Base-by-base conservation (phyloP, 768 basidiomycete species). In the Pulveroboletus sp. region DNA sequence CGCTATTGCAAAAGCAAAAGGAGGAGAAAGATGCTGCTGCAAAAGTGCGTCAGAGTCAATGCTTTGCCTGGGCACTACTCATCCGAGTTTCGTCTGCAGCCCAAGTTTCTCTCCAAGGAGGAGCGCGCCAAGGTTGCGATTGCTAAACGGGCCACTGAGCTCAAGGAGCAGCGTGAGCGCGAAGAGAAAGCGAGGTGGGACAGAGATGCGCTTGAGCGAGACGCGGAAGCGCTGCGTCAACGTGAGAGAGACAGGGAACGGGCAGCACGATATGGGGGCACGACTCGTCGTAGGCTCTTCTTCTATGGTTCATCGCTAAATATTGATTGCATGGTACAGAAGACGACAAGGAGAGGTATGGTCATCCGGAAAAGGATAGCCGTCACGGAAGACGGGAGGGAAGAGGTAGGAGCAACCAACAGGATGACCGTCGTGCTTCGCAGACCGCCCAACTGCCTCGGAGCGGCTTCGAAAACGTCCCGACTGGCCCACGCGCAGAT, bases 41-140 rank as follows among this genome's bases (percentile, higher is more conserved):
- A 43, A 96, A 92, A 79, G 94, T 91, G 50, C 28, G 67, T 64
- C n/a, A 8, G 1, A 30, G 27, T 26, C 6, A 1, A 8, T 14
- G 17, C 7, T 40, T 21, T 18, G 33, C 42, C 31, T 1, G 30
- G 8, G 14, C 26, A 8, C 26, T 30, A 27, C 55, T 54, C 43
- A 55, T 43, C 39, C 33, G 33, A 11, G 27, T 28, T 43, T 14
- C 10, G 42, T 54, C 27, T 45, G 28, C 69, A 97, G 93, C 95
- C 95, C 32, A 95, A 83, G 69, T 98, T 98, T 73, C 75, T 98
- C 13, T 82, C 89, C 3, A 98, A 90, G 70, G 90, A 93, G 57
- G 89, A 96, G 61, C 82, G 95, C 43, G 91, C 90, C 15, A 82
- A 82, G 62, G 71, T 96, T 32, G 95, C 95, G 4, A 88, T 97